phyloP scores from a whole-genome alignment of 2,329 filamentous ascomycete genomes.

The Leptographium galeiforme region DNA sequence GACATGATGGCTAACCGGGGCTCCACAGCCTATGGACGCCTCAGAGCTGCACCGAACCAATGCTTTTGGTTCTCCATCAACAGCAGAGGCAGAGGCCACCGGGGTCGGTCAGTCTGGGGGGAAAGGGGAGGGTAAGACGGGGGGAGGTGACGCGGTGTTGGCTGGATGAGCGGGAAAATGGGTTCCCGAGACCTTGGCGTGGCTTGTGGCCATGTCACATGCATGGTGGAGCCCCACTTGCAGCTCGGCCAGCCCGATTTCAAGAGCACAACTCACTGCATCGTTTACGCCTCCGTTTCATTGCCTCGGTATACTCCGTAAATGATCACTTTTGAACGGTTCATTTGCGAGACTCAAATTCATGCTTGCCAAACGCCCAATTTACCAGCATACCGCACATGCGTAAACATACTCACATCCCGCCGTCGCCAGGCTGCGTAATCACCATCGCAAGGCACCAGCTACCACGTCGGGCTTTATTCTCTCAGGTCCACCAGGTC shows the following conservation, averaged over 20 bases:
- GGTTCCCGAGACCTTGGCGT: background rate
- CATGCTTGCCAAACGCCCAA: too few relatives aligned
- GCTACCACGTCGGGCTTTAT: background rate
- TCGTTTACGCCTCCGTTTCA: too few relatives aligned
- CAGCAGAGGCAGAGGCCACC: background rate
- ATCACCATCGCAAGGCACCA: background rate
- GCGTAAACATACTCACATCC: too few relatives aligned
- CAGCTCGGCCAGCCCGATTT: too few relatives aligned
- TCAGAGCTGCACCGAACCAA: background rate
- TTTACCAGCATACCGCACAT: too few relatives aligned
- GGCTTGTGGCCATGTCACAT: background rate
- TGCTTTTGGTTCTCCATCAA: background rate
- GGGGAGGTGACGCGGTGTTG: background rate
- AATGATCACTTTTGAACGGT: too few relatives aligned
- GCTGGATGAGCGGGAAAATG: too few relatives aligned
- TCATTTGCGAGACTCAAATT: too few relatives aligned
- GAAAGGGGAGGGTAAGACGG: background rate
- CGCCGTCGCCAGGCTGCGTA: background rate
- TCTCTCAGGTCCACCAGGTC: background rate
- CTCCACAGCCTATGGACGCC: background rate
- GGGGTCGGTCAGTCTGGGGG: background rate
- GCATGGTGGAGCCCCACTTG: background rate
- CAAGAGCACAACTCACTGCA: too few relatives aligned
- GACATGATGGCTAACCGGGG: background rate
- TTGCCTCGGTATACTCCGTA: too few relatives aligned